Percentiles rank a stretch among this genome's conserved stretches.
phyloP scores from a whole-genome alignment of 164 flowering plant genomes.

The Dillenia suffruticosa region DNA sequence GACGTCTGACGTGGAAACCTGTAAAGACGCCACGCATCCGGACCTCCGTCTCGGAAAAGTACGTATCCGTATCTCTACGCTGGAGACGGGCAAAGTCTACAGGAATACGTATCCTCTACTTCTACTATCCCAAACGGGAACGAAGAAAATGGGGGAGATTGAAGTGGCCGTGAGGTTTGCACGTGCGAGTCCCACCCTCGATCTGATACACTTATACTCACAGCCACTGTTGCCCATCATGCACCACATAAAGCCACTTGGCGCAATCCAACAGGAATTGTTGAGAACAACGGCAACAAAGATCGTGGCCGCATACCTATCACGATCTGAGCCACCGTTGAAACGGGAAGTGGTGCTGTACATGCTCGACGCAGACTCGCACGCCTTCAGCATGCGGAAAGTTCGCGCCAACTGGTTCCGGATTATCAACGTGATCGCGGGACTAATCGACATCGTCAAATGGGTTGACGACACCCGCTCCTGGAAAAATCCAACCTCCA shows the following conservation, averaged over 20 bases:
- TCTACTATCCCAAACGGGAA: conserved; percentile 38
- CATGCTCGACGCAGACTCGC: conserved; percentile 71
- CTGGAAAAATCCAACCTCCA: conserved; percentile 82
- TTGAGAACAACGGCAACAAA: conserved; percentile 42
- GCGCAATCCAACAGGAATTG: conserved; percentile 53
- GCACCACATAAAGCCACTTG: conserved; percentile 83
- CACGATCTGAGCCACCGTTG: conserved; percentile 83
- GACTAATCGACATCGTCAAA: conserved; percentile 43
- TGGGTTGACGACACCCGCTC: conserved; percentile 71
- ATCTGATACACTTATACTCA: conserved; percentile 63
- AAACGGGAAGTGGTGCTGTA: conserved; percentile 62
- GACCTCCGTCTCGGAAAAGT: conserved; percentile 81
- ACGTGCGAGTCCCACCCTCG: conserved; percentile 42
- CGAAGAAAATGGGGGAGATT: conserved; percentile 74
- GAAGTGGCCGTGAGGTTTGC: conserved; percentile 69
- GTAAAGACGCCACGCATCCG: conserved; percentile 32
- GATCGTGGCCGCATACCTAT: conserved; percentile 51
- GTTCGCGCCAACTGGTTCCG: conserved; percentile 78
- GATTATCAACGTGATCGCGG: conserved; percentile 44
- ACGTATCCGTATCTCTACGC: conserved; percentile 74
- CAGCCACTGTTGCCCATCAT: conserved; percentile 70
- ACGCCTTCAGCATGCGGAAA: conserved; percentile 72
- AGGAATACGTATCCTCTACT: conserved; percentile 57
- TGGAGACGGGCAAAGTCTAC: conserved; percentile 58
- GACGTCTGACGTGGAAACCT: conserved; percentile 20